A percentile compares a stretch with the other conserved stretches of the same genome.
Conservation (phyloP, 1,284 basidiomycete genomes). For the Serendipita sp. region DNA sequence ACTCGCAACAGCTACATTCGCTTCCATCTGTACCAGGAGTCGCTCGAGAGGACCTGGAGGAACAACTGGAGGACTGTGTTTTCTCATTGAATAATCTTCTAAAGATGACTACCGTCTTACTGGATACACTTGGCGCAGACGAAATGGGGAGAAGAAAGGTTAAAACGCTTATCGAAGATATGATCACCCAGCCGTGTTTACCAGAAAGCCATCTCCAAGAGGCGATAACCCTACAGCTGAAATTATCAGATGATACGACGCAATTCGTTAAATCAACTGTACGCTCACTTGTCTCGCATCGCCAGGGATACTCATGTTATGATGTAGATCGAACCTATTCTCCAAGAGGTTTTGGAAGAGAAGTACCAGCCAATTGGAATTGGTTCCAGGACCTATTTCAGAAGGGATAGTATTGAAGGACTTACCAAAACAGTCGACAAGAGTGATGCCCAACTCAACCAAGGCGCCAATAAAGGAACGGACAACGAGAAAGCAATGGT, state of each 20-base stretch:
- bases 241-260: background rate
- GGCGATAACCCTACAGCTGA: background rate
- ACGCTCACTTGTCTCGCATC: background rate
- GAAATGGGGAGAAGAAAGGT: constrained; percentile 23
- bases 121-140: constrained; percentile 34
- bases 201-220: background rate
- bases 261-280: background rate
- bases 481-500: too few species aligned
- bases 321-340: background rate
- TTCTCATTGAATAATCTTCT: background rate
- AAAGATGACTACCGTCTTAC: constrained; percentile 25
- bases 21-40: background rate
- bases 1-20: background rate
- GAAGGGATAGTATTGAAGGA: too few species aligned
- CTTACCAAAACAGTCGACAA: too few species aligned
- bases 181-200: background rate
- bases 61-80: background rate
- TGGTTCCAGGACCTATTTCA: too few species aligned
- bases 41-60: background rate
- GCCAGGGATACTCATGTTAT: background rate
- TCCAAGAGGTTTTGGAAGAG: background rate
- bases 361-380: too few species aligned
- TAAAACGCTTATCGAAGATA: background rate
- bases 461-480: too few species aligned
- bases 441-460: too few species aligned